phyloP scores from a whole-genome alignment of 345 rosid species.

The Noccaea bulbosa region DNA sequence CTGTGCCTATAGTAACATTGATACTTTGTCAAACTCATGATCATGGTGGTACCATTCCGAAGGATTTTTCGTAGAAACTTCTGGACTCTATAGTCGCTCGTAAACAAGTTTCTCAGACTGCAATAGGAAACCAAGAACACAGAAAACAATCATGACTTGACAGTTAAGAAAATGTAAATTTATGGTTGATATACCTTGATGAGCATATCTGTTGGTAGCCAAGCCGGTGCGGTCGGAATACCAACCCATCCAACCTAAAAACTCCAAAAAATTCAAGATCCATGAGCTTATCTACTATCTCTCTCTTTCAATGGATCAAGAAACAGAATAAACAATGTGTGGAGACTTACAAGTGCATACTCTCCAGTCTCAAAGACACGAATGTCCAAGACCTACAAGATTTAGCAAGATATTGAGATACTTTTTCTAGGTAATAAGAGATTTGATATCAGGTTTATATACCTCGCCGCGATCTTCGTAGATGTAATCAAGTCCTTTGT shows the following conservation, averaged over 20 bases:
- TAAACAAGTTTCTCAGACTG: conserved; percentile 89
- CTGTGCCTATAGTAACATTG: neutral
- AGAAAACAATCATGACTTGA: neutral
- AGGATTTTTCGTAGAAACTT: conserved; percentile 1
- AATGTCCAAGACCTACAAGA: conserved; percentile 72
- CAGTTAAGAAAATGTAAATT: neutral
- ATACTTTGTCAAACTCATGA: conserved; percentile 10
- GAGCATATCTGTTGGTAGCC: conserved; percentile 95
- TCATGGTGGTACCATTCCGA: neutral
- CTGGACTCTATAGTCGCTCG: conserved; percentile 57
- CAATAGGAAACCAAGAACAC: conserved; percentile 21
- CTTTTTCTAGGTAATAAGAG: neutral
- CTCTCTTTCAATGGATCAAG: neutral
- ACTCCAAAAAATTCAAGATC: neutral
- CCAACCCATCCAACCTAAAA: conserved; percentile 90
- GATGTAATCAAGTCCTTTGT: conserved; percentile 93
- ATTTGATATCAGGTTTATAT: neutral
- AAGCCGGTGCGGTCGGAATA: conserved; percentile 91
- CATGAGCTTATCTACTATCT: conserved; percentile 3
- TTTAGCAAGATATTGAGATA: neutral
- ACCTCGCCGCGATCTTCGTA: conserved; percentile 98
- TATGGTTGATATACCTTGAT: conserved; percentile 58
- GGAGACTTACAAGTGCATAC: conserved; percentile 81
- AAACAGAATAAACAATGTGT: neutral
- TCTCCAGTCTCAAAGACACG: conserved; percentile 91